Evolutionary conservation across 805 yeast species (phyloP), one percentile per base, ranked within the genome.

Genomic region (Kuraishia piskuri): DNA sequence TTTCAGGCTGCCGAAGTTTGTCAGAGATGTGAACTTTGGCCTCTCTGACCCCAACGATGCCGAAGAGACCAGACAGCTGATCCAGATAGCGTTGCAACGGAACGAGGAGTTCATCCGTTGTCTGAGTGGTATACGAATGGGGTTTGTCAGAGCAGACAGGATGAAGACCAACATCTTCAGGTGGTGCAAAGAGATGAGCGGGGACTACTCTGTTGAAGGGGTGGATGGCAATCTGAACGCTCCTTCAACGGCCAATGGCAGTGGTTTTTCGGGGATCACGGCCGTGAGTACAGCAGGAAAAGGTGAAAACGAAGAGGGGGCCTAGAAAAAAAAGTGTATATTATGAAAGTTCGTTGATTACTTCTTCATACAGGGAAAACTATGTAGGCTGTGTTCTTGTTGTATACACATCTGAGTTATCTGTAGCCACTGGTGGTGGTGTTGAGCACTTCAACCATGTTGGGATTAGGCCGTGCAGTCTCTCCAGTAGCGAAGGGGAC

Each of bases 161-260:
- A 76, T 87, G 59, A 84, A 88, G 59, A 78, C 78, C 48, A 80
- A 83, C 58, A 78, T 94, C 49, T 78, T 75, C 57, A 78, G 80
- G 58, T 92, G 98, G 98, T 88, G 94, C 53, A 79, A 79, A 61
- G 97, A 91, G 63, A 86, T 88, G 79, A 76, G 85, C 57, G 95
- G 84, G 12, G 79, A 79, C 40, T 8, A 12, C 40, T 12, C 17
- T 4, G 78, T 74, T 47, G 81, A 78, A 17, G 40, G 40, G 9
- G 40, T 31, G 17, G 40, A 31, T 31, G 40, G 40, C 40, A 31
- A 31, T 31, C n/a, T 8, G 3, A 31, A 5, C 14, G 17, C 40
- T 31, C 7, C 40, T 31, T 31, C 40, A 14, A 31, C 40, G 14
- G 40, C 40, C 40, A 31, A 31, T 31, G 40, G 40, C n/a, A 31